phyloP scores from a whole-genome alignment of 2,329 filamentous ascomycete genomes.

The Pleomassaria siparia region DNA sequence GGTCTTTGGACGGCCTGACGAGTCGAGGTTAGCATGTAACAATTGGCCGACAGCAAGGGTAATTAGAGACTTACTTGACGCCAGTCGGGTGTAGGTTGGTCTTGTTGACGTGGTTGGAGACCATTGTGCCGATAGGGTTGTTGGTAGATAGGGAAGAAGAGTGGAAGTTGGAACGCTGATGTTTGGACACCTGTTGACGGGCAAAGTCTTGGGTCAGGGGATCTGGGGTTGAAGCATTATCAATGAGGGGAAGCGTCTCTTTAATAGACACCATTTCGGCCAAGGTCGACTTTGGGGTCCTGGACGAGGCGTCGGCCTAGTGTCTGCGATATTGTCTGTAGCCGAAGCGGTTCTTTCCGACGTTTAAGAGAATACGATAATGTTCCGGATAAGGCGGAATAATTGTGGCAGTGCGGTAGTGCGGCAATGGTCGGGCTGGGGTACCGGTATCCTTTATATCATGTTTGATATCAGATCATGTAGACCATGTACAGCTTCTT shows the following conservation, averaged over 20 bases:
- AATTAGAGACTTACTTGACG: slow-evolving; percentile 70
- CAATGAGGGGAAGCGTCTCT: slow-evolving; percentile 38
- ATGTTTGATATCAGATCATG: no score
- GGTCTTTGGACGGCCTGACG: slow-evolving; percentile 70
- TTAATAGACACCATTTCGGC: slow-evolving; percentile 43
- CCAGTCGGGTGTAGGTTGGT: slow-evolving; percentile 87
- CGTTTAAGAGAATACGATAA: slow-evolving; percentile 2
- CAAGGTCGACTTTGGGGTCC: slow-evolving; percentile 19
- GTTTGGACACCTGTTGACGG: slow-evolving; percentile 59
- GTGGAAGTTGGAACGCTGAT: slow-evolving; percentile 61
- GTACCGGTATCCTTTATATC: background rate
- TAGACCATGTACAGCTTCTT: no score
- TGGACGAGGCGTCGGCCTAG: slow-evolving; percentile 1
- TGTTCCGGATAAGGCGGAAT: background rate
- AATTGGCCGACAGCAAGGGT: background rate
- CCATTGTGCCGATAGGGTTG: slow-evolving; percentile 38
- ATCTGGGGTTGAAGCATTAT: slow-evolving; percentile 45
- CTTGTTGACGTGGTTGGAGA: slow-evolving; percentile 73
- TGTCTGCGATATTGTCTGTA: background rate
- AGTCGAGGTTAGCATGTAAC: slow-evolving; percentile 18
- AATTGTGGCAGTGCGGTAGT: background rate
- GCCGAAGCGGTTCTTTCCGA: slow-evolving; percentile 6
- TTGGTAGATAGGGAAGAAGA: slow-evolving; percentile 55
- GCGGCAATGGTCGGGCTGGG: background rate
- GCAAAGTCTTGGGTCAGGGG: slow-evolving; percentile 58